These are phyloP conservation scores for Metarhizium sp. DNA, from an alignment of 2,329 filamentous ascomycete species.

Conservation along the genomic window DNA sequence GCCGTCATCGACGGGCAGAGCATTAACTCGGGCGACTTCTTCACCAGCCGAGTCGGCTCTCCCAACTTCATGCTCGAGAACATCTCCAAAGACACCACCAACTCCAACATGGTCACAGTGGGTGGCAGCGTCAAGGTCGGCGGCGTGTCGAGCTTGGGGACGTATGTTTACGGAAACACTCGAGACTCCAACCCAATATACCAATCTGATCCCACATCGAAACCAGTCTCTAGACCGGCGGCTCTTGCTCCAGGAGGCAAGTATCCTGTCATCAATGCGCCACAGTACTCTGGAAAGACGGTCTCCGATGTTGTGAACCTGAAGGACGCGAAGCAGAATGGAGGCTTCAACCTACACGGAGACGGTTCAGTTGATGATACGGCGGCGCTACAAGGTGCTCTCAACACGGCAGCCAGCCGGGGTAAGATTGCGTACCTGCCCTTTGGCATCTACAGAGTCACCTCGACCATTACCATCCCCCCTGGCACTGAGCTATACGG, in stretches of 20 bases:
- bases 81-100: slow-evolving; percentile 27
- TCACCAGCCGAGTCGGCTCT: slow-evolving; percentile 21
- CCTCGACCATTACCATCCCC: slow-evolving; percentile 16
- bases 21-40: slow-evolving; percentile 30
- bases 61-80: slow-evolving; percentile 35
- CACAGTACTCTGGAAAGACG: slow-evolving; percentile 26
- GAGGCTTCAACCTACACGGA: slow-evolving; percentile 21
- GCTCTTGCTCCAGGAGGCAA: slow-evolving; percentile 26
- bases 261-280: slow-evolving; percentile 27
- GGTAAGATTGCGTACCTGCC: slow-evolving; percentile 19
- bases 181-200: slow-evolving; percentile 29
- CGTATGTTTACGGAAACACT: slow-evolving; percentile 33
- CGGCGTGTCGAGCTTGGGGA: slow-evolving; percentile 21
- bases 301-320: slow-evolving; percentile 21
- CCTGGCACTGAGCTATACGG: slow-evolving; percentile 41
- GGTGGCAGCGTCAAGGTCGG: slow-evolving; percentile 21
- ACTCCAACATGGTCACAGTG: slow-evolving; percentile 23
- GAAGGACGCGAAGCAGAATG: slow-evolving; percentile 26
- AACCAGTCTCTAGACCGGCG: slow-evolving; percentile 22
- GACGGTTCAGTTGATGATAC: slow-evolving; percentile 30
- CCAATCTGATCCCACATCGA: slow-evolving; percentile 15
- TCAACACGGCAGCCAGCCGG: slow-evolving; percentile 24
- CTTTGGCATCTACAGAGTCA: slow-evolving; percentile 17
- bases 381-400: slow-evolving; percentile 25
- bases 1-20: slow-evolving; percentile 30